Evolutionary conservation across 2,329 filamentous ascomycete species (phyloP), one percentile per base, ranked within the genome.

Genomic region (Beauveria australis): DNA sequence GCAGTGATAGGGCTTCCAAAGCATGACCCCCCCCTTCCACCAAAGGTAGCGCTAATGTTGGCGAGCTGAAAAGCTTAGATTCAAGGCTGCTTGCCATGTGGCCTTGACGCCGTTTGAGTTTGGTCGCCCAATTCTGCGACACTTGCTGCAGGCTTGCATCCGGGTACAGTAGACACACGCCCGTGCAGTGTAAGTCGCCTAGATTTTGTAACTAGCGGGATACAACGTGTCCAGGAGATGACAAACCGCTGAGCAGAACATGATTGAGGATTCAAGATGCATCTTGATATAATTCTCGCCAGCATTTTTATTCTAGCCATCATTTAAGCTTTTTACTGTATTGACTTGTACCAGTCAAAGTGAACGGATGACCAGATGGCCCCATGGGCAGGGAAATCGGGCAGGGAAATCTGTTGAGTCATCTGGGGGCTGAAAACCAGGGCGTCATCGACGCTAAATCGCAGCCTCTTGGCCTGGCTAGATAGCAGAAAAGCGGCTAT

Each of bases 51-150:
- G 46, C 47, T 52, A 44, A 37, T 44, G 30, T 16, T n/a, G 9
- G 33, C 24, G 10, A 52, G 47, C 47, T 58, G 55, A 58, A 28
- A 40, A 57, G 54, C 44, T 37, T 41, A 49, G 46, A 58, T 58
- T 48, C 43, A 18, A 33, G 14, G 19, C 12, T 37, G 14, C n/a
- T 43, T 43, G 37, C 56, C 56, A 49, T 49, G 54, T 49, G 54
- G 46, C 24, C n/a, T 33, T 22, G 5, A 6, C 26, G 28, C 40
- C 30, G 46, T 58, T 58, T 37, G 43, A 28, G 22, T 30, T 58
- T 41, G 51, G 44, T 49, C 14, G 16, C 37, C 33, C 51, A 30
- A 48, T 19, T 8, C 24, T 30, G 43, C 28, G 16, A 22, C 19
- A 10, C 41, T 28, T 9, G 22, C 22, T 18, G 8, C 12, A n/a